Base-by-base conservation (phyloP, 441 rosid genomes). In the Erodium chrysanthum region DNA sequence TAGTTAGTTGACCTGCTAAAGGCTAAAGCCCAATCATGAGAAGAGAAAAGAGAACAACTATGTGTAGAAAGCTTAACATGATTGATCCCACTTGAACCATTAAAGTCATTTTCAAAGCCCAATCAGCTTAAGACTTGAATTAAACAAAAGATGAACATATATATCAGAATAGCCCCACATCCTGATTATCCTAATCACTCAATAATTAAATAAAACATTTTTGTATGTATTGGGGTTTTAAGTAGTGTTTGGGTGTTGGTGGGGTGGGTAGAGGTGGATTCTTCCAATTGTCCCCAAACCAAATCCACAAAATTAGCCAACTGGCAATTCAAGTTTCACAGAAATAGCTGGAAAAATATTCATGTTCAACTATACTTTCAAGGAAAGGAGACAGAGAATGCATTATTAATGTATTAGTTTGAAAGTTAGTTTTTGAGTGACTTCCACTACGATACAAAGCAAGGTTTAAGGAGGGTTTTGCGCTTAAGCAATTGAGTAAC, bases 401-500 rank as follows among this genome's bases (percentile, higher is more conserved):
- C 62, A n/a, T 29, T 29, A 8, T 22, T 31, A 9, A 70, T 74
- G 71, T 54, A 70, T 80, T 33, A 40, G 63, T 46, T 71, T 68
- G 76, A 84, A 83, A 78, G n/a, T 71, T 66, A 66, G 44, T 27
- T 71, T 71, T 81, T 75, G 83, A 82, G 83, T 81, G 83, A 68
- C 83, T 81, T 82, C 84, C 85, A 79, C 84, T 75, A 70, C 70
- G 50, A 8, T 44, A 21, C 75, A 72, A 23, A 65, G 73, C 84
- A 62, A 69, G 69, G 79, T 77, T 83, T 76, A 67, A 61, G 86
- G 83, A 86, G 73, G 80, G 65, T 86, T 88, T 88, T 74, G 84
- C 86, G 89, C 83, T 83, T 71, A 91, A 85, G 93, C 86, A 85
- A 87, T 81, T 68, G 21, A 70, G 65, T 77, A 73, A 76, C 63